A percentile compares a stretch with the other conserved stretches of the same genome.
Conservation (phyloP, 23 red algal genomes). For the Cyanidium caldarium region DNA sequence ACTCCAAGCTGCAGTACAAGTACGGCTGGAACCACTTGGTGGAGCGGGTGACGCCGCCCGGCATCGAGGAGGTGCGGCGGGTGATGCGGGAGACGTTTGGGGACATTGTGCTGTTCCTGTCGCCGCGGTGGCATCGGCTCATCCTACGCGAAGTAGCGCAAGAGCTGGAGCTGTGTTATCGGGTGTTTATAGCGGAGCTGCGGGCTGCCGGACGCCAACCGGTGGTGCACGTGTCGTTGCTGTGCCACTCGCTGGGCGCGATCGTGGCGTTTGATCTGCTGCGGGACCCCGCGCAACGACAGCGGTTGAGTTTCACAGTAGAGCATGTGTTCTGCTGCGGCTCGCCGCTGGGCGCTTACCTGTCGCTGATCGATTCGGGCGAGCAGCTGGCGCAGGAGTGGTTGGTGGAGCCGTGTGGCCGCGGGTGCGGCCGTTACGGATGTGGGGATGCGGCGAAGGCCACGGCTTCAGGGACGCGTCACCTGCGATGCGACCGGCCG, state of each 20-base stretch:
- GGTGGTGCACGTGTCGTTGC: not conserved
- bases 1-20: slow-evolving; percentile 13
- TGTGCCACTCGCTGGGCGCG: slow-evolving; percentile 7
- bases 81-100: not conserved
- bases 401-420: no score
- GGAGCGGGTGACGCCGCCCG: slow-evolving; percentile 3
- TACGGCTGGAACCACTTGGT: slow-evolving; percentile 4
- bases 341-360: slow-evolving; percentile 8
- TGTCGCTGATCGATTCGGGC: not conserved
- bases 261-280: not conserved
- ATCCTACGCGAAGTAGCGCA: slow-evolving; percentile 5
- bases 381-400: not conserved
- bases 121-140: not conserved
- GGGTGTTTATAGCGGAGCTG: not conserved
- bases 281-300: not conserved
- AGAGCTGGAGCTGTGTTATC: not conserved
- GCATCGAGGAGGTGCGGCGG: not conserved
- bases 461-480: not conserved
- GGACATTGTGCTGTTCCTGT: slow-evolving; percentile 6
- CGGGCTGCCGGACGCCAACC: not conserved
- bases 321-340: slow-evolving; percentile 9
- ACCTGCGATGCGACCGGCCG: not conserved
- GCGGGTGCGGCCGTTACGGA: no score
- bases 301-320: not conserved
- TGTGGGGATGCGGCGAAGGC: not conserved